Base-by-base conservation (phyloP, 2,329 filamentous ascomycete genomes). In the Trichoderma breve region DNA sequence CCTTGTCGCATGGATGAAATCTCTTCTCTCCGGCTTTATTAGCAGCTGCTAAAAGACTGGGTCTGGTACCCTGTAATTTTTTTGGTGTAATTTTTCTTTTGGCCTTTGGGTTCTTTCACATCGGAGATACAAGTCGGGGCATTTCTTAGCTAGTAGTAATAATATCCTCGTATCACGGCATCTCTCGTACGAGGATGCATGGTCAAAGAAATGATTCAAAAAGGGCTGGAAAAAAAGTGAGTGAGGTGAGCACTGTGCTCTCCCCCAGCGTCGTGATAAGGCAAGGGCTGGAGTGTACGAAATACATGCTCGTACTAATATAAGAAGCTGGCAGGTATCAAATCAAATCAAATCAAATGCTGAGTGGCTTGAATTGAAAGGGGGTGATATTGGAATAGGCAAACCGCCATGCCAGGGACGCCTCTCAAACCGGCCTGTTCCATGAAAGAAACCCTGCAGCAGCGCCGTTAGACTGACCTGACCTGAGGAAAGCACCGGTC, bases 1-100 rank as follows among this genome's bases (percentile, higher is more conserved):
- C 70, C 62, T 58, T 61, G 70, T 62, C 61, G 57, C 57, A 71
- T 53, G 53, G 55, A 67, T 53, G 68, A 58, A 51, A 61, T 62
- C 53, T 67, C 62, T 71, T 62, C 43, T 58, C 51, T 39, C 69
- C 70, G 55, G 43, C 39, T 72, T 57, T 63, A 60, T 53, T 53
- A 71, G 62, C 70, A 72, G 70, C 32, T 68, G 70, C 70, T 68
- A 68, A 68, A 68, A 68, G 26, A 72, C 39, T 63, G 63, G 70
- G 70, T 53, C 58, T n/a, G 11, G 43, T 24, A 70, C 58, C 60
- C 60, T 64, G 66, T 61, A 67, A 67, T 36, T n/a, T 51, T 68
- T 47, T 24, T 51, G 15, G 39, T n/a, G 39, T 43, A n/a, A 15
- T 14, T 14, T 34, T 65, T 34, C 24, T 43, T 47, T 62, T 30